Evolutionary conservation across 208 protist species (phyloP).

Genomic region (Trypanosoma cruzi): DNA sequence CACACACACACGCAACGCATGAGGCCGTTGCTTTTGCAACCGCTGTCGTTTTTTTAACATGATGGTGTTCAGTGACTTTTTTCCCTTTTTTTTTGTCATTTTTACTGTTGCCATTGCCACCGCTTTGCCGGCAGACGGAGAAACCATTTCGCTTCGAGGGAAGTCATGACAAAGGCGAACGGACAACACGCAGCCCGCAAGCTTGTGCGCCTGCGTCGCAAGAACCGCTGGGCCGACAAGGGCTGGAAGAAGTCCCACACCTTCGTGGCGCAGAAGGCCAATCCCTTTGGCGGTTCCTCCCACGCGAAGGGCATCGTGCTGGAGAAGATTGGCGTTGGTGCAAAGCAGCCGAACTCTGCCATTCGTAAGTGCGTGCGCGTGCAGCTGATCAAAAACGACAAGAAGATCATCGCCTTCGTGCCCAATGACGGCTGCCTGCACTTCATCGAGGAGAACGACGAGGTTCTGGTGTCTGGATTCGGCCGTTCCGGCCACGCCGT

Average conservation of each 20-base stretch:
- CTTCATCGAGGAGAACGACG: conserved; percentile 99
- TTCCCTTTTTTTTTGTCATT: conserved; percentile 5
- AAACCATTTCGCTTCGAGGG: conserved; percentile 14
- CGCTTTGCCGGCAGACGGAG: conserved; percentile 9
- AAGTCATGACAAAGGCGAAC: conserved; percentile 94
- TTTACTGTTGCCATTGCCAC: conserved; percentile 1
- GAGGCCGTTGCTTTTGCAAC: not conserved
- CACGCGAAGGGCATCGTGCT: conserved; percentile 99
- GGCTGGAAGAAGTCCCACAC: conserved; percentile 98
- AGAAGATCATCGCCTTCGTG: conserved; percentile 99
- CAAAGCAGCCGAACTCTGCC: conserved; percentile 99
- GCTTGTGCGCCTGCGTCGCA: conserved; percentile 92
- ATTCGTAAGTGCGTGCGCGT: conserved; percentile 99
- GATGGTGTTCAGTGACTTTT: not conserved
- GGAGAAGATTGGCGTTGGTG: conserved; percentile 99
- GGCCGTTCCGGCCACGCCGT: conserved; percentile 99
- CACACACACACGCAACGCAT: too few species aligned
- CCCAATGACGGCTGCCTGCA: conserved; percentile 99
- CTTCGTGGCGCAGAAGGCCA: conserved; percentile 95
- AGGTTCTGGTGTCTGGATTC: conserved; percentile 99
- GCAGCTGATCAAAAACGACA: conserved; percentile 99
- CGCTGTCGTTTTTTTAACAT: not conserved
- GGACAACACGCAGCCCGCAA: conserved; percentile 98
- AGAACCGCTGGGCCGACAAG: conserved; percentile 98
- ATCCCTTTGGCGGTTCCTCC: conserved; percentile 98